Evolutionary conservation across 169 alveolate genomes (phyloP).

Genomic region (Eimeria brunetti): DNA sequence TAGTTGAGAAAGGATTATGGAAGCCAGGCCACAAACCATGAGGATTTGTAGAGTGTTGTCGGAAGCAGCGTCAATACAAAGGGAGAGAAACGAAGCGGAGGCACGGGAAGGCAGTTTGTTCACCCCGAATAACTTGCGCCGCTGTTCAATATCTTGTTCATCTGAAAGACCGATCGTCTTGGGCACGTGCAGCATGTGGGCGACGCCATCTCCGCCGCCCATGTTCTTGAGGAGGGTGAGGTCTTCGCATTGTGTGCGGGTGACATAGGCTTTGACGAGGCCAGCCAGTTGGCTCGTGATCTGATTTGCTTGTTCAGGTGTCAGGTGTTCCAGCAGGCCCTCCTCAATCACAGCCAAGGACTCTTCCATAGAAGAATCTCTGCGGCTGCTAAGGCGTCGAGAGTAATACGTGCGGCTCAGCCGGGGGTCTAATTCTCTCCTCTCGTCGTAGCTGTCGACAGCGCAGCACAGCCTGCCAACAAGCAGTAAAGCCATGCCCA

Average conservation of each 20-base stretch:
- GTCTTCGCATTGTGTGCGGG: constrained; percentile 76
- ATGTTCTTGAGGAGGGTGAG: constrained; percentile 49
- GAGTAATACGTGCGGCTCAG: constrained; percentile 46
- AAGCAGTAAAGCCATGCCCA: constrained; percentile 51
- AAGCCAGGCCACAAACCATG: constrained; percentile 84
- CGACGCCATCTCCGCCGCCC: constrained; percentile 82
- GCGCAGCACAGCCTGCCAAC: constrained; percentile 61
- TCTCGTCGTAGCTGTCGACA: constrained; percentile 52
- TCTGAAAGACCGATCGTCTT: constrained; percentile 57
- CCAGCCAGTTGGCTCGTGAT: constrained; percentile 49
- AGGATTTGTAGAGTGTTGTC: constrained; percentile 83
- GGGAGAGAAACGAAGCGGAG: constrained; percentile 73
- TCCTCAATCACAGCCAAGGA: constrained; percentile 37
- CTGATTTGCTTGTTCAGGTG: constrained; percentile 4
- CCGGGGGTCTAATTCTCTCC: not conserved
- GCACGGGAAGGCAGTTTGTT: constrained; percentile 80
- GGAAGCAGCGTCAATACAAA: constrained; percentile 81
- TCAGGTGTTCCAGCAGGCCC: constrained; percentile 59
- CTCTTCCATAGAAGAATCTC: constrained; percentile 37
- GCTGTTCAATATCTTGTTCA: constrained; percentile 7
- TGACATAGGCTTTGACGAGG: constrained; percentile 79
- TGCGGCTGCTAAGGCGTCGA: constrained; percentile 56
- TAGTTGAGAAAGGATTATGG: constrained; percentile 81
- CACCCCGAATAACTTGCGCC: constrained; percentile 79
- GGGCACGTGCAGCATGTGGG: constrained; percentile 48